A percentile compares a stretch with the other conserved stretches of the same genome.
These are phyloP conservation scores for Cyclostephanos invisitatus DNA, from an alignment of 108 stramenopile species.

Conservation along the genomic window DNA sequence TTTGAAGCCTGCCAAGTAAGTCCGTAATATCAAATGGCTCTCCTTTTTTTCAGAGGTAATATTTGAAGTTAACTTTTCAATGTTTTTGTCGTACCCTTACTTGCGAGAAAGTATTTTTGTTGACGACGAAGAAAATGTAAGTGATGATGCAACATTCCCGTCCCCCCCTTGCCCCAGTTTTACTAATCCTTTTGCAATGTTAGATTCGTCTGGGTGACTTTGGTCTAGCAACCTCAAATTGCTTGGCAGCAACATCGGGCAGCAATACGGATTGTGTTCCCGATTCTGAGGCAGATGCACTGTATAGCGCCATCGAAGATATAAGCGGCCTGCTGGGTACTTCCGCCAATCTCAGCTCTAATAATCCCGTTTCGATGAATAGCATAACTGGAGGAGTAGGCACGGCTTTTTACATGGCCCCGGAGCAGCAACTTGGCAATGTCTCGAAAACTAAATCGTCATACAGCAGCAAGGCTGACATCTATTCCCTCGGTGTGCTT, in stretches of 20 bases:
- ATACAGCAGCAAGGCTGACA: conserved; percentile 80
- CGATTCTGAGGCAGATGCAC: conserved; percentile 42
- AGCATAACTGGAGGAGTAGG: conserved; percentile 85
- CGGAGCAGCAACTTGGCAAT: conserved; percentile 54
- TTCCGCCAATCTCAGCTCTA: conserved; percentile 8
- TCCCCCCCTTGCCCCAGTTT: not conserved
- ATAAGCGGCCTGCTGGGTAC: conserved; percentile 46
- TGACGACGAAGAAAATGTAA: conserved; percentile 38
- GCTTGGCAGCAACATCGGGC: conserved; percentile 25
- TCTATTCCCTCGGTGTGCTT: conserved; percentile 77
- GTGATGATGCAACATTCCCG: not conserved
- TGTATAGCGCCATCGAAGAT: conserved; percentile 64
- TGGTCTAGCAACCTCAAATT: conserved; percentile 58
- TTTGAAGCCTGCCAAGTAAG: conserved; percentile 46
- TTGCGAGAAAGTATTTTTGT: conserved; percentile 72
- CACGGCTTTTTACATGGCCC: conserved; percentile 74
- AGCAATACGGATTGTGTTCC: conserved; percentile 19
- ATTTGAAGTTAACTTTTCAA: not conserved
- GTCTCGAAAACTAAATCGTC: conserved; percentile 26
- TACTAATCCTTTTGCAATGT: conserved; percentile 33
- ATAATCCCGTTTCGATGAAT: conserved; percentile 33
- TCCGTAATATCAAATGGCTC: not conserved
- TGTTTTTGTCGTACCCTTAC: not conserved
- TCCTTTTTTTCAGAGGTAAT: not conserved
- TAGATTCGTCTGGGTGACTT: conserved; percentile 77